Evolutionary conservation across 495 filamentous ascomycete genomes (phyloP).

Genomic region (Chaetomidium leptoderma): DNA sequence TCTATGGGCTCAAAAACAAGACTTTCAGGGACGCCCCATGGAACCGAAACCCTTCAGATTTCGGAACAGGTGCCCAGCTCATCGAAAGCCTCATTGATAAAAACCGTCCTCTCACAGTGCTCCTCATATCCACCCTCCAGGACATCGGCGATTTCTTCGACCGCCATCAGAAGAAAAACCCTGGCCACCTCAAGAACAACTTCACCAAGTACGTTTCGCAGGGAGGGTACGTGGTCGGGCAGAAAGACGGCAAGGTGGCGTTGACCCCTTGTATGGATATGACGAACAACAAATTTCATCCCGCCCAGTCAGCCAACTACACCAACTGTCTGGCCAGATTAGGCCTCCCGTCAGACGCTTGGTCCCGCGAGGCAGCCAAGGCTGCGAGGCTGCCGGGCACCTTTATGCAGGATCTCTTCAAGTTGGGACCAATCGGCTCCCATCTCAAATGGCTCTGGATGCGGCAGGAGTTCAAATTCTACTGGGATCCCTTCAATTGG

Average conservation of each 20-base stretch:
- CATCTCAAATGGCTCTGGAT: constrained; percentile 20
- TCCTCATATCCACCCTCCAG: constrained; percentile 19
- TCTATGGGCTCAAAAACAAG: constrained; percentile 21
- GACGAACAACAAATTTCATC: constrained; percentile 17
- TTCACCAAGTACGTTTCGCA: constrained; percentile 24
- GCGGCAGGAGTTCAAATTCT: constrained; percentile 27
- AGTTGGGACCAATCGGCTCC: constrained; percentile 17
- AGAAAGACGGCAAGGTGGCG: background rate
- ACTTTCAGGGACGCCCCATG: constrained; percentile 10
- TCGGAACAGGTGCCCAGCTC: background rate
- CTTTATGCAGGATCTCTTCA: constrained; percentile 6
- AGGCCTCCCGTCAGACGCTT: constrained; percentile 19
- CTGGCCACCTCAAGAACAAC: background rate
- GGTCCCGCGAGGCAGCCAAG: constrained; percentile 22
- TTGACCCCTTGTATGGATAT: background rate
- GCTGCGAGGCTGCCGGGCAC: constrained; percentile 10
- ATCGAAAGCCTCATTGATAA: background rate
- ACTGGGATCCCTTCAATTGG: constrained; percentile 21
- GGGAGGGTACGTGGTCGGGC: constrained; percentile 14
- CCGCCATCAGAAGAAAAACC: background rate
- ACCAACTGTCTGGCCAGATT: background rate
- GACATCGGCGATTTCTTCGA: constrained; percentile 21
- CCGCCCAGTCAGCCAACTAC: constrained; percentile 3
- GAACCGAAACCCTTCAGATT: background rate
- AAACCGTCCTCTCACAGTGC: constrained; percentile 14